These are phyloP conservation scores for Spathaspora hagerdaliae DNA, from an alignment of 805 yeast species.

Conservation along the genomic window DNA sequence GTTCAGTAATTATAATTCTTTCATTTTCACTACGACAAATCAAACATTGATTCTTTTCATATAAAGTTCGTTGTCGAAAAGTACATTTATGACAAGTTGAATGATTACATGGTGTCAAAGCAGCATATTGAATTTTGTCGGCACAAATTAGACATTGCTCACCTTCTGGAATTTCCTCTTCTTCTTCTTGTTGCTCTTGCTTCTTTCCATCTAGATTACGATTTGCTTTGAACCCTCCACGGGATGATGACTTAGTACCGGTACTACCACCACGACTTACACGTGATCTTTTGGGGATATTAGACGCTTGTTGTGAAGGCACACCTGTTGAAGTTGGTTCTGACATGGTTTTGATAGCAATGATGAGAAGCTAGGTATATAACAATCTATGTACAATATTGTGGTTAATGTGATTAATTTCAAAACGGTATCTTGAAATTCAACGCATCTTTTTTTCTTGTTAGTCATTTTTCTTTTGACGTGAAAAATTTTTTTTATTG, in stretches of 20 bases:
- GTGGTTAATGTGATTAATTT: too few relatives aligned
- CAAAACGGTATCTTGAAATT: too few relatives aligned
- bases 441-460: too few relatives aligned
- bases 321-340: too few relatives aligned
- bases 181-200: constrained; percentile 19
- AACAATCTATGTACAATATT: too few relatives aligned
- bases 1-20: constrained; percentile 54
- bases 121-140: constrained; percentile 56
- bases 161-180: constrained; percentile 28
- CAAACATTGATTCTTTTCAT: constrained; percentile 69
- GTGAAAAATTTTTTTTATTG: too few relatives aligned
- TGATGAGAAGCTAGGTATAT: too few relatives aligned
- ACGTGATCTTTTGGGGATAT: not conserved
- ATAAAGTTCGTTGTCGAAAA: constrained; percentile 77
- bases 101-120: constrained; percentile 82
- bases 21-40: constrained; percentile 77
- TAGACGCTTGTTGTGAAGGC: too few relatives aligned
- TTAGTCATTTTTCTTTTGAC: too few relatives aligned
- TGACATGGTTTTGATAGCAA: too few relatives aligned
- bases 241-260: not conserved
- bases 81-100: constrained; percentile 79
- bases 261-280: not conserved
- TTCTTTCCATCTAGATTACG: constrained; percentile 1
- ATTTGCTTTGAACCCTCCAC: constrained; percentile 4
- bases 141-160: constrained; percentile 82